phyloP scores from a whole-genome alignment of 768 basidiomycete genomes.

The Leccinellum albellum region DNA sequence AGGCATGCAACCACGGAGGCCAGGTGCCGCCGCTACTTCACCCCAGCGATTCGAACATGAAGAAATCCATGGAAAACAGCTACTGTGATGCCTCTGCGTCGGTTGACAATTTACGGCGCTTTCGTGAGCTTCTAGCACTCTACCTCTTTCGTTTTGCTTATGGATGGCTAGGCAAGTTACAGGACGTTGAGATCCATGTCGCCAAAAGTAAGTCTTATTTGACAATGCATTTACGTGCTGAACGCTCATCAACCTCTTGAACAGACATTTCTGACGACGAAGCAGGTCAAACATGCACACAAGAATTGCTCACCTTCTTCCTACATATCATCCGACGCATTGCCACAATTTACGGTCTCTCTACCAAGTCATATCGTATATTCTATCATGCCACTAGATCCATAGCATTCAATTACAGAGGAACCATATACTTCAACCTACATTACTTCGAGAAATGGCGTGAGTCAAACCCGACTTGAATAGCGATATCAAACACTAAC shows the following conservation, averaged over 20 bases:
- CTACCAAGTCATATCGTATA: conserved; percentile 28
- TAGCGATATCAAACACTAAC: not conserved
- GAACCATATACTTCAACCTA: not conserved
- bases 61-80: conserved; percentile 56
- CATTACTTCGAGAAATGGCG: not conserved
- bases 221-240: not conserved
- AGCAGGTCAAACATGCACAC: conserved; percentile 30
- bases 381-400: not conserved
- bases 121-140: conserved; percentile 37
- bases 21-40: conserved; percentile 26
- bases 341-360: conserved; percentile 65
- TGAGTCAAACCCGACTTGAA: not conserved
- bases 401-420: not conserved
- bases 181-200: conserved; percentile 53
- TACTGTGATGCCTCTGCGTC: conserved; percentile 73
- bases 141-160: not conserved
- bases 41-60: conserved; percentile 58
- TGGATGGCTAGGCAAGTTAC: conserved; percentile 45
- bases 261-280: conserved; percentile 52
- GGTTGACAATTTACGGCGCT: conserved; percentile 48
- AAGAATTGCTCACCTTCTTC: conserved; percentile 61
- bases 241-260: not conserved
- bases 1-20: not conserved
- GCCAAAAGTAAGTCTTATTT: conserved; percentile 43
- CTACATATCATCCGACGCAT: conserved; percentile 62